Evolutionary conservation across 1,139 yeast genomes (phyloP).

Genomic region (Pichia sp.): DNA sequence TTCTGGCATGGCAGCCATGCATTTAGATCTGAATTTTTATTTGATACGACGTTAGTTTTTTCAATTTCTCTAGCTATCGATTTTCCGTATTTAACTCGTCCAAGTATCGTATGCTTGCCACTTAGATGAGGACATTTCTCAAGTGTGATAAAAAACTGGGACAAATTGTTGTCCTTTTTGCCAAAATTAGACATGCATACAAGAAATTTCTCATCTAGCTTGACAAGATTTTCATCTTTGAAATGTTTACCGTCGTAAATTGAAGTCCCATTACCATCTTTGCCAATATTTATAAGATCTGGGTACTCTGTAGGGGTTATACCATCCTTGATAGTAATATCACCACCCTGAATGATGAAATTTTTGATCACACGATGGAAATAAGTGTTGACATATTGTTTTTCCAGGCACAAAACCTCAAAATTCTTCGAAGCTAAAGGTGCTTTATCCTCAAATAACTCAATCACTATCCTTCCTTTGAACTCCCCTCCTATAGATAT

Average conservation of each 20-base stretch:
- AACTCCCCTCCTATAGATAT: conserved; percentile 44
- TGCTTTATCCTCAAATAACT: conserved; percentile 48
- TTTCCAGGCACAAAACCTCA: conserved; percentile 40
- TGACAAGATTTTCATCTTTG: conserved; percentile 56
- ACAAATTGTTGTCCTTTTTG: conserved; percentile 50
- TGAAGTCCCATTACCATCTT: conserved; percentile 38
- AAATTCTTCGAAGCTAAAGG: conserved; percentile 61
- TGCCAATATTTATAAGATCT: conserved; percentile 40
- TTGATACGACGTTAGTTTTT: conserved; percentile 34
- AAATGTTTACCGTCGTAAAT: conserved; percentile 36
- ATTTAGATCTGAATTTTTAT: conserved; percentile 34
- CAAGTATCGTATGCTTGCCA: conserved; percentile 77
- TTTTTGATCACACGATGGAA: conserved; percentile 73
- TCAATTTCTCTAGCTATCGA: conserved; percentile 68
- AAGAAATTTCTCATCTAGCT: conserved; percentile 44
- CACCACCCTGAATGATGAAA: conserved; percentile 81
- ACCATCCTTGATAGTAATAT: conserved; percentile 40
- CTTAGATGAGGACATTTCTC: conserved; percentile 67
- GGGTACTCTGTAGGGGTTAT: conserved; percentile 29
- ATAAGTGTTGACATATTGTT: conserved; percentile 42
- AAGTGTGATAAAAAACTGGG: conserved; percentile 79
- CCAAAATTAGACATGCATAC: conserved; percentile 77
- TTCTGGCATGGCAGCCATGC: conserved; percentile 37
- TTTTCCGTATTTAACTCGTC: conserved; percentile 61
- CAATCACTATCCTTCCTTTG: conserved; percentile 64